phyloP scores from a whole-genome alignment of 1,284 basidiomycete species.

The Hypsizygus ulmarius region DNA sequence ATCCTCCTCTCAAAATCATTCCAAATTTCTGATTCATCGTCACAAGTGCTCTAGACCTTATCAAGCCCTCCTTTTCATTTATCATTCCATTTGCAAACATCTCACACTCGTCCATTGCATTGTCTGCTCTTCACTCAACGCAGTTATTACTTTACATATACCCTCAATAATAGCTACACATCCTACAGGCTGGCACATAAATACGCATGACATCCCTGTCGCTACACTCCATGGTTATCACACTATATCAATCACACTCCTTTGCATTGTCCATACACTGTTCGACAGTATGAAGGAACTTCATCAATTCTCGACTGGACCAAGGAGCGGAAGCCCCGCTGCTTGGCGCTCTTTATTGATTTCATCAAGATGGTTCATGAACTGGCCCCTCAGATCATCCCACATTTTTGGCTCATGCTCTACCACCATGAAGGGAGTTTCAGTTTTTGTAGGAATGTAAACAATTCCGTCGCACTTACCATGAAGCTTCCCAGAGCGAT shows the following conservation, averaged over 20 bases:
- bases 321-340: constrained; percentile 36
- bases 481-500: constrained; percentile 49
- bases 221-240: too few relatives aligned
- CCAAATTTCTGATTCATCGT: too few relatives aligned
- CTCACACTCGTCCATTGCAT: background rate
- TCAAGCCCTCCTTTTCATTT: background rate
- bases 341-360: constrained; percentile 53
- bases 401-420: constrained; percentile 62
- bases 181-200: too few relatives aligned
- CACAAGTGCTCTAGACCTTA: too few relatives aligned
- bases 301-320: background rate
- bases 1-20: too few relatives aligned
- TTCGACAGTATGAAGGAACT: background rate
- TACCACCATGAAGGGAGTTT: constrained; percentile 18
- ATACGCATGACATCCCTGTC: too few relatives aligned
- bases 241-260: too few relatives aligned
- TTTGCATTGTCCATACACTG: too few relatives aligned
- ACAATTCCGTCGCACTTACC: constrained; percentile 32
- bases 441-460: background rate
- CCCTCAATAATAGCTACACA: too few relatives aligned
- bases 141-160: too few relatives aligned
- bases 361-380: constrained; percentile 55
- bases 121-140: too few relatives aligned
- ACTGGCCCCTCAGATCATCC: constrained; percentile 55
- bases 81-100: background rate